Evolutionary conservation across 805 yeast species (phyloP).

Genomic region (Trichomonascus vanleenenianus): DNA sequence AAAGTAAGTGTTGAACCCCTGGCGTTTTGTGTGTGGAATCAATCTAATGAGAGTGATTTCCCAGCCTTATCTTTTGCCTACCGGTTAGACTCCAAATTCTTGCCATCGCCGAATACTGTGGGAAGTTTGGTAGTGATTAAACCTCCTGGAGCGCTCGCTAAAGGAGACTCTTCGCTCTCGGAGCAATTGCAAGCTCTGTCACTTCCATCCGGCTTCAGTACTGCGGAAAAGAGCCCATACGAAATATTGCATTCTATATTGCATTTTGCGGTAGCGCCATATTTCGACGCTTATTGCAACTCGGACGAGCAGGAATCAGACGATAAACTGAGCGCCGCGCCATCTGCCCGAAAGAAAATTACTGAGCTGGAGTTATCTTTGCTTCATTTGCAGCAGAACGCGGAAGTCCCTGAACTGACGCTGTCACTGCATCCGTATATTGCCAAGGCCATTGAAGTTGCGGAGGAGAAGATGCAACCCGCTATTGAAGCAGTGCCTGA

Average conservation of each 20-base stretch:
- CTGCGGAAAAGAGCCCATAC: slow-evolving; percentile 24
- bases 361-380: slow-evolving; percentile 61
- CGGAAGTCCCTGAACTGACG: slow-evolving; percentile 59
- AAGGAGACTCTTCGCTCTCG: slow-evolving; percentile 8
- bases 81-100: slow-evolving; percentile 12
- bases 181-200: slow-evolving; percentile 31
- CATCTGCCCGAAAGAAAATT: slow-evolving; percentile 51
- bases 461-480: slow-evolving; percentile 16
- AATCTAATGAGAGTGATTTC: background rate
- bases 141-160: slow-evolving; percentile 13
- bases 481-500: slow-evolving; percentile 29
- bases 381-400: slow-evolving; percentile 57
- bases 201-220: slow-evolving; percentile 23
- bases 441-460: slow-evolving; percentile 27
- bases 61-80: slow-evolving; percentile 2
- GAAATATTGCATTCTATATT: slow-evolving; percentile 54
- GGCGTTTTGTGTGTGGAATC: background rate
- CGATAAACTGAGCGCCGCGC: slow-evolving; percentile 26
- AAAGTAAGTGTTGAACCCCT: slow-evolving; percentile 7
- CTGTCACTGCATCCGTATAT: slow-evolving; percentile 46
- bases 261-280: slow-evolving; percentile 57
- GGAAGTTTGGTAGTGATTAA: slow-evolving; percentile 22
- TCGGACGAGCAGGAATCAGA: slow-evolving; percentile 4
- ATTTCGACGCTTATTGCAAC: slow-evolving; percentile 48
- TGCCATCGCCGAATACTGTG: slow-evolving; percentile 6